Evolutionary conservation across 306 rosid species (phyloP).

Genomic region (Fragaria iinumae): DNA sequence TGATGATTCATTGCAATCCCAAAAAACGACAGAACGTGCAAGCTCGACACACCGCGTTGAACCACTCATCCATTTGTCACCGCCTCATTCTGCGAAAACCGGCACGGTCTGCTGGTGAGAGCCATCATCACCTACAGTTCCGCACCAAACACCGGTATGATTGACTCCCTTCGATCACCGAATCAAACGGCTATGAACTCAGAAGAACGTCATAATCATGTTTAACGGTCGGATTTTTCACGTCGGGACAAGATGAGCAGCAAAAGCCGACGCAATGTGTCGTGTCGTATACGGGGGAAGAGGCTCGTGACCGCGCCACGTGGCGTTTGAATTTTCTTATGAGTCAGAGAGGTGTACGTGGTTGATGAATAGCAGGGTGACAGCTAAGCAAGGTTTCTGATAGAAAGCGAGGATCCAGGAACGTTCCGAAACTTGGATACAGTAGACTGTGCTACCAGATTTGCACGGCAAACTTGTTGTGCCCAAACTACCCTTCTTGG

Average conservation of each 20-base stretch:
- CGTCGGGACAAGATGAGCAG: neutral
- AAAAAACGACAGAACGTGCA: slow-evolving; percentile 1
- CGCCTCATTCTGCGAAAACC: neutral
- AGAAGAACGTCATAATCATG: neutral
- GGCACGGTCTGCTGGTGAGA: neutral
- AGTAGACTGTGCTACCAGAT: neutral
- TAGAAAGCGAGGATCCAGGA: slow-evolving; percentile 2
- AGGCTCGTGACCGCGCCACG: slow-evolving; percentile 14
- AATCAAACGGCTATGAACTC: neutral
- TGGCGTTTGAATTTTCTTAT: neutral
- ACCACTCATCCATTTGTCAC: neutral
- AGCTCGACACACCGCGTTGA: neutral
- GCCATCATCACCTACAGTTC: neutral
- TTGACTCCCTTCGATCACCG: neutral
- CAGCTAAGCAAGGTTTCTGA: neutral
- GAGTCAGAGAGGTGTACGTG: neutral
- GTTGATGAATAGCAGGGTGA: neutral
- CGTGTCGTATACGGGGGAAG: neutral
- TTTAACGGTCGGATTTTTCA: slow-evolving; percentile 9
- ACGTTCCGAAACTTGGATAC: neutral
- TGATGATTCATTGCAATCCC: neutral
- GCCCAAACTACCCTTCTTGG: neutral
- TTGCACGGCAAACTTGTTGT: neutral
- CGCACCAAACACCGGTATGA: neutral
- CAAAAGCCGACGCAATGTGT: neutral